Conservation (phyloP, 371 early-diverging fungal species). For the Saksenaea oblongispora region DNA sequence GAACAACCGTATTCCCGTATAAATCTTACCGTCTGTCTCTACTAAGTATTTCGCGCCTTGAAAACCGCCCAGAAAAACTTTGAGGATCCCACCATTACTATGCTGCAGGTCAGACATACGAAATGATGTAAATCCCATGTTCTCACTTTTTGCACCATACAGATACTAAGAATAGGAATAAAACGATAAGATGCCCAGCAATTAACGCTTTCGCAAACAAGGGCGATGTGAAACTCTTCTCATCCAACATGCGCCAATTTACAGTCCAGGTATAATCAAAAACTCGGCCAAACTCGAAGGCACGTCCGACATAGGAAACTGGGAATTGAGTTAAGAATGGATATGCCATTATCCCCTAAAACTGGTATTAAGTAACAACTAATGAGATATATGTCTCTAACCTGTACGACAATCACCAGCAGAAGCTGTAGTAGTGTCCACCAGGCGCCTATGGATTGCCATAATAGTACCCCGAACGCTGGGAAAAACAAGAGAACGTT, state of each 20-base stretch:
- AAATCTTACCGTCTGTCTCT: constrained; percentile 8
- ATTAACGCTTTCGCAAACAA: constrained; percentile 66
- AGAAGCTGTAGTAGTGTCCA: constrained; percentile 50
- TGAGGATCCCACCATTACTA: constrained; percentile 54
- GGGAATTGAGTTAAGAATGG: constrained; percentile 73
- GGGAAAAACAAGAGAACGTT: constrained; percentile 90
- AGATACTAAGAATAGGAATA: constrained; percentile 59
- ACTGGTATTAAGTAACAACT: not conserved
- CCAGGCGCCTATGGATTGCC: constrained; percentile 57
- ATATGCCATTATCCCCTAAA: constrained; percentile 59
- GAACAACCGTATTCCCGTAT: not conserved
- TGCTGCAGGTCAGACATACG: no score
- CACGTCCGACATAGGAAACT: constrained; percentile 65
- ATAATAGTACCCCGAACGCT: constrained; percentile 73
- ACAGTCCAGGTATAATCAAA: constrained; percentile 93
- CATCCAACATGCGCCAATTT: constrained; percentile 87
- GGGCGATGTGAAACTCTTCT: constrained; percentile 63
- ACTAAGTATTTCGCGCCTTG: not conserved
- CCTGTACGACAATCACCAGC: constrained; percentile 59
- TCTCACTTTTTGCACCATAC: constrained; percentile 55
- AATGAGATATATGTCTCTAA: constrained; percentile 10
- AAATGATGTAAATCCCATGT: not conserved
- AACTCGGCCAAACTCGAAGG: constrained; percentile 86
- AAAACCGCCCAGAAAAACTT: constrained; percentile 47
- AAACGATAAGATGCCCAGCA: constrained; percentile 54